phyloP scores from a whole-genome alignment of 352 stramenopile genomes.

The Blastocystis sp. region DNA sequence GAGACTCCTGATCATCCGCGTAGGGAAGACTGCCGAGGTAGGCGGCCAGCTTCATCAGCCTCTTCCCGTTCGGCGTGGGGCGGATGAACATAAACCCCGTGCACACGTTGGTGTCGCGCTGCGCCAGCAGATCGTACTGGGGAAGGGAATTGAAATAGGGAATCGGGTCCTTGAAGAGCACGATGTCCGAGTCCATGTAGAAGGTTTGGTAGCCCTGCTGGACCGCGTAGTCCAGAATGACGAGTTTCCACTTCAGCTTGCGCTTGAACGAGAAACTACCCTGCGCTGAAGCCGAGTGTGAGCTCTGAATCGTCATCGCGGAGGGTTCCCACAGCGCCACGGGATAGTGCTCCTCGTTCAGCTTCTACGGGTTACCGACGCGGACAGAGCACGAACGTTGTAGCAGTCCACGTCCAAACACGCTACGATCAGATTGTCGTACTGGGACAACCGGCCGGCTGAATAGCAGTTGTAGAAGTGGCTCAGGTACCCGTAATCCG shows the following conservation, averaged over 20 bases:
- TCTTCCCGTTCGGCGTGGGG: not conserved
- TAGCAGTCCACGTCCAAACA: not conserved
- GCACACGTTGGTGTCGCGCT: not conserved
- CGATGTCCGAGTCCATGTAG: conserved; percentile 28
- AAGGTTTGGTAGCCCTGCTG: not conserved
- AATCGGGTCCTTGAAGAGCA: not conserved
- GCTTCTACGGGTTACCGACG: not conserved
- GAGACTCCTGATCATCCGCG: not conserved
- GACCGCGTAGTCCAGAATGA: not conserved
- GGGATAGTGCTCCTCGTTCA: not conserved
- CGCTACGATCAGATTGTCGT: not conserved
- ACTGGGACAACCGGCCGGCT: not conserved
- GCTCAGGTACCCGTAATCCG: not conserved
- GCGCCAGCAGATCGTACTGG: not conserved
- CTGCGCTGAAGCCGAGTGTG: not conserved
- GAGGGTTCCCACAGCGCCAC: not conserved
- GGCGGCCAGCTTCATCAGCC: not conserved
- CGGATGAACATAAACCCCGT: conserved; percentile 1
- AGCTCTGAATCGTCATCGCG: not conserved
- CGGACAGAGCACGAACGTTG: not conserved
- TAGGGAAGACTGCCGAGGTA: not conserved
- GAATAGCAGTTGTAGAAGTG: not conserved
- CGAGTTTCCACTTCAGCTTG: not conserved
- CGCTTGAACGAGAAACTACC: not conserved
- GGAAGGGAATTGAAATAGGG: not conserved